Conservation (phyloP, 2,329 filamentous ascomycete species). For the Chaetomium sp. region DNA sequence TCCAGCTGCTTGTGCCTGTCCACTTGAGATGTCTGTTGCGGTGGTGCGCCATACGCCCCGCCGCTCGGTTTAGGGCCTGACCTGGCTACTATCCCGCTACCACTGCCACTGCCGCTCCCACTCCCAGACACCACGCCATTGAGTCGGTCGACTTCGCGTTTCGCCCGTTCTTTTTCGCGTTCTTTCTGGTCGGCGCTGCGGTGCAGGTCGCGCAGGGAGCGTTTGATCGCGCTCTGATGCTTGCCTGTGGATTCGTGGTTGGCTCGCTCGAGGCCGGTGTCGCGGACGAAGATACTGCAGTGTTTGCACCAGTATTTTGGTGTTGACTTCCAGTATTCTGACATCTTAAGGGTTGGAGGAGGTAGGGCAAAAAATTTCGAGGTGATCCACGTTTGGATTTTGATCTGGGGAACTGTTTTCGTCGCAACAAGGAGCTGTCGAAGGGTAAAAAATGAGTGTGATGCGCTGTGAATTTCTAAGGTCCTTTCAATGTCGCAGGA, state of each 20-base stretch:
- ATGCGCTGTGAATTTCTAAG: too few species aligned
- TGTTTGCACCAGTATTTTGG: constrained; percentile 98
- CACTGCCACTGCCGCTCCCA: not conserved
- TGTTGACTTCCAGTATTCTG: constrained; percentile 98
- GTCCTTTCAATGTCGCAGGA: too few species aligned
- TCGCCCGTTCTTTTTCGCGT: constrained; percentile 74
- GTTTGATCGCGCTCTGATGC: constrained; percentile 81
- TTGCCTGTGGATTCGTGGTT: constrained; percentile 84
- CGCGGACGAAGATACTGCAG: constrained; percentile 82
- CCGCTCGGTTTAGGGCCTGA: not conserved
- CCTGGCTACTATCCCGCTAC: not conserved
- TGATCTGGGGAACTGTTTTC: not conserved
- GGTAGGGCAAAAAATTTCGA: not conserved
- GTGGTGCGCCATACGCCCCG: constrained; percentile 6
- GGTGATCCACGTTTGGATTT: not conserved
- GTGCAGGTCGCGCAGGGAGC: constrained; percentile 83
- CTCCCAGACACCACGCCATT: constrained; percentile 62
- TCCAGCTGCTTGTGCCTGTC: constrained; percentile 79
- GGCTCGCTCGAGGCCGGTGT: constrained; percentile 81
- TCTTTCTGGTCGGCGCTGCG: constrained; percentile 74
- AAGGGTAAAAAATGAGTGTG: too few species aligned
- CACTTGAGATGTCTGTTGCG: constrained; percentile 45
- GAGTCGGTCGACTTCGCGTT: constrained; percentile 76
- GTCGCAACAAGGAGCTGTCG: too few species aligned
- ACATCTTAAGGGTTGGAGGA: constrained; percentile 49